Conservation (phyloP, 2,329 filamentous ascomycete species). For the Epichloe gansuensis region DNA sequence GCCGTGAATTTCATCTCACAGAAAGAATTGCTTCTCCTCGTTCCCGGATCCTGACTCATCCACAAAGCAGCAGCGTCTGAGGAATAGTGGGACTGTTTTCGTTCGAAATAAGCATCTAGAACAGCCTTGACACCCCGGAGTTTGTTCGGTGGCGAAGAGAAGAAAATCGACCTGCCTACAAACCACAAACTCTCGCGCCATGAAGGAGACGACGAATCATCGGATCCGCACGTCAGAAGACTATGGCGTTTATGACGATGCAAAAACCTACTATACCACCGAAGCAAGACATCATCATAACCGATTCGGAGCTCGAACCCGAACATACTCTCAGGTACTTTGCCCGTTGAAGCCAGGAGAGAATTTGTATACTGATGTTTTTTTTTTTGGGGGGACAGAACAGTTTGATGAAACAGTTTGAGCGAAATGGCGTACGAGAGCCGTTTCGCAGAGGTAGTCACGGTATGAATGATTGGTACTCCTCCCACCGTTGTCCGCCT, state of each 20-base stretch:
- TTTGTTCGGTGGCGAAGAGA: neutral
- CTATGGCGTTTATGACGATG: constrained; percentile 42
- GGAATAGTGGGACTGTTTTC: no score
- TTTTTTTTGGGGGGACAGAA: constrained; percentile 33
- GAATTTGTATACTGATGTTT: constrained; percentile 2
- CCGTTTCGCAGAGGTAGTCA: constrained; percentile 48
- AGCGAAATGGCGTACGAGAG: constrained; percentile 37
- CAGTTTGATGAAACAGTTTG: constrained; percentile 40
- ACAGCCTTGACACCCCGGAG: neutral
- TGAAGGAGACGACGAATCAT: constrained; percentile 18
- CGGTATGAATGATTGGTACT: constrained; percentile 26
- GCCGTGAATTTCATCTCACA: neutral
- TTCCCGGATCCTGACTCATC: neutral
- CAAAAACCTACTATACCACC: constrained; percentile 45
- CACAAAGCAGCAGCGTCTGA: no score
- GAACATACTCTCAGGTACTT: constrained; percentile 44
- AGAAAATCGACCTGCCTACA: neutral
- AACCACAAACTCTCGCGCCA: constrained; percentile 7
- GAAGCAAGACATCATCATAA: constrained; percentile 42
- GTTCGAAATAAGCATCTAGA: neutral
- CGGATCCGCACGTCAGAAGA: constrained; percentile 30
- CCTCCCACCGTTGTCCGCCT: neutral
- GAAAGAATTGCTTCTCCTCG: neutral
- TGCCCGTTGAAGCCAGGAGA: neutral
- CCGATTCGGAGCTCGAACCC: constrained; percentile 36